phyloP scores from a whole-genome alignment of 768 basidiomycete species.

The Hortiboletus flavorubellus region DNA sequence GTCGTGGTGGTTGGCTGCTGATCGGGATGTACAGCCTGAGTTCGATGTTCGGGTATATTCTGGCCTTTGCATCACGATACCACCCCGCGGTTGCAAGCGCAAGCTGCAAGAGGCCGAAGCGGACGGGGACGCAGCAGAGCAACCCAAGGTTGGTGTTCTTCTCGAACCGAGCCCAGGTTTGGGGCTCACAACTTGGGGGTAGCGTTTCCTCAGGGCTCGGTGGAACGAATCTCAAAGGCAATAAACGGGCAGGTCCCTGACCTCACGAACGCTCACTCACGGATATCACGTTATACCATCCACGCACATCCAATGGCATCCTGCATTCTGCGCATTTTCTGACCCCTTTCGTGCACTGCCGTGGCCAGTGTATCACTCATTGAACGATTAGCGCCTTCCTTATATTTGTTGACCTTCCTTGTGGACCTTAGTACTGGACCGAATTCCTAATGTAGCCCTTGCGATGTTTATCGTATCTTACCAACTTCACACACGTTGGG shows the following conservation, averaged over 20 bases:
- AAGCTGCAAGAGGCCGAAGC: conserved; percentile 21
- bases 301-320: neutral
- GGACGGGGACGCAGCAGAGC: neutral
- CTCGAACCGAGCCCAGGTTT: neutral
- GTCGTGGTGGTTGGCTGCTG: neutral
- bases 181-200: neutral
- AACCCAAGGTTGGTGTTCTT: conserved; percentile 18
- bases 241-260: neutral
- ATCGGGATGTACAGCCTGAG: conserved; percentile 6
- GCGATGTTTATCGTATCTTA: conserved; percentile 1
- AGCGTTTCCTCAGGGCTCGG: conserved; percentile 18
- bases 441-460: conserved; percentile 11
- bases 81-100: conserved; percentile 18
- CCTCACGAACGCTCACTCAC: neutral
- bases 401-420: neutral
- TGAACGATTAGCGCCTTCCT: neutral
- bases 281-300: conserved; percentile 5
- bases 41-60: conserved; percentile 9
- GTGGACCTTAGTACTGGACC: conserved; percentile 2
- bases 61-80: conserved; percentile 27
- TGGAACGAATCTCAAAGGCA: conserved; percentile 12
- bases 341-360: neutral
- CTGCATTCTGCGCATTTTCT: neutral
- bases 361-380: conserved; percentile 5
- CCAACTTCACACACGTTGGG: neutral